Base-by-base conservation (phyloP, 75 land plant genomes). In the Ceratopteris richardii region DNA sequence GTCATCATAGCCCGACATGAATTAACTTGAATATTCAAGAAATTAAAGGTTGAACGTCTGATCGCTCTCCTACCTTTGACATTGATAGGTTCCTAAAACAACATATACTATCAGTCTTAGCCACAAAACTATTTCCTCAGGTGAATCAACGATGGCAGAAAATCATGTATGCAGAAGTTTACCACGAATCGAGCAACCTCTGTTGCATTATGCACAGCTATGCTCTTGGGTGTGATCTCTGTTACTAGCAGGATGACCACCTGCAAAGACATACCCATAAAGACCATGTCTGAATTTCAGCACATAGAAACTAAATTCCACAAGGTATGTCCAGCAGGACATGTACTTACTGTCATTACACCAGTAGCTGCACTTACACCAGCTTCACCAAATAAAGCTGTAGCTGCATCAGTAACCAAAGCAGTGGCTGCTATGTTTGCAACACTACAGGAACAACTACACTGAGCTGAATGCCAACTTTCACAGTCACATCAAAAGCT, bases 361-460 rank as follows among this genome's bases (percentile, higher is more conserved):
- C 97, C 93, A 29, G 93, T 91, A 33, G 97, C 97, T 67, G 93
- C 93, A 63, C 77, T 82, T 33, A 91, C 73, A 36, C 97, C 93
- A 73, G 97, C 97, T 82, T 91, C 97, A 44, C 97, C 97, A 80
- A 87, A 91, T 18, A 82, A 60, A 29, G 86, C 66, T 53, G 97
- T 87, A 47, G 96, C 87, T 44, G 92, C 85, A 14, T 90, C 79
- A 21, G 91, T 90, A 44, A 84, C 85, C 33, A 91, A 64, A 53
- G 92, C 88, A 42, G 97, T 91, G 59, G 88, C 93, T 50, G 79
- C 85, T 67, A 87, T 84, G 57, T 91, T 91, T 22, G 67, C 93
- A 31, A 91, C 83, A 54, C 92, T 90, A 62, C 22, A 31, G 9
- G 1, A 51, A 65, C 31, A 16, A 52, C 22, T 16, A 43, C 50